Percentiles rank a stretch among this genome's conserved stretches.
Evolutionary conservation across 1,284 basidiomycete species (phyloP).

Genomic region (Marasmius fiardii): DNA sequence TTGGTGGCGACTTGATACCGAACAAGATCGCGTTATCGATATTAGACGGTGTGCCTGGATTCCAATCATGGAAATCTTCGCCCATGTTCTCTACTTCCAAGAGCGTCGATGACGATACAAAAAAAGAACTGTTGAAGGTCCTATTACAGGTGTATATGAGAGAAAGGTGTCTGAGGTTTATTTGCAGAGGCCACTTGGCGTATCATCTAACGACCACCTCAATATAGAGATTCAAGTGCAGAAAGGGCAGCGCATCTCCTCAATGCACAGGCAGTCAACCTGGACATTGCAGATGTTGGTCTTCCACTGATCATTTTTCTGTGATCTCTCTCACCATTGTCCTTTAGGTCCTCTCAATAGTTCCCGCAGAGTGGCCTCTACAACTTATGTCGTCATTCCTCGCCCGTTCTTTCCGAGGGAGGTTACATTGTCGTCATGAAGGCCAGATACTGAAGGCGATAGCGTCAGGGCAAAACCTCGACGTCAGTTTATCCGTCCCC

Average conservation of each 20-base stretch:
- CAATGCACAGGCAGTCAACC: conserved; percentile 74
- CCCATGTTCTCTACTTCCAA: conserved; percentile 24
- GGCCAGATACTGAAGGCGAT: conserved; percentile 71
- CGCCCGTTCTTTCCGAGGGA: conserved; percentile 70
- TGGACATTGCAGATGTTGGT: conserved; percentile 75
- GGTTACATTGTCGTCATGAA: conserved; percentile 70
- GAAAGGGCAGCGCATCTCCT: conserved; percentile 65
- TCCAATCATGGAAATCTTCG: conserved; percentile 10
- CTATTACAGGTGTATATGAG: conserved; percentile 82
- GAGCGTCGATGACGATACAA: conserved; percentile 51
- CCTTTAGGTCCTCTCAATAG: conserved; percentile 62
- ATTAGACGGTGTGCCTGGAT: conserved; percentile 33
- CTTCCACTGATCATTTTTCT: conserved; percentile 12
- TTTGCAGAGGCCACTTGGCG: not conserved
- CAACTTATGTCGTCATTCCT: conserved; percentile 74
- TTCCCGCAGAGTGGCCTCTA: conserved; percentile 78
- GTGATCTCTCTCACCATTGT: not conserved
- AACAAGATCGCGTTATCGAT: conserved; percentile 53
- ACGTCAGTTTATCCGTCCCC: conserved; percentile 27
- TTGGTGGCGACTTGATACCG: conserved; percentile 69
- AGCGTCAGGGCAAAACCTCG: conserved; percentile 68
- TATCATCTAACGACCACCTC: not conserved
- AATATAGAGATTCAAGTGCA: conserved; percentile 39
- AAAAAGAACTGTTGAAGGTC: conserved; percentile 60
- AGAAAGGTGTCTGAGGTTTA: conserved; percentile 35